Evolutionary conservation across 2,329 filamentous ascomycete genomes (phyloP).

Genomic region (Talaromyces islandicus): DNA sequence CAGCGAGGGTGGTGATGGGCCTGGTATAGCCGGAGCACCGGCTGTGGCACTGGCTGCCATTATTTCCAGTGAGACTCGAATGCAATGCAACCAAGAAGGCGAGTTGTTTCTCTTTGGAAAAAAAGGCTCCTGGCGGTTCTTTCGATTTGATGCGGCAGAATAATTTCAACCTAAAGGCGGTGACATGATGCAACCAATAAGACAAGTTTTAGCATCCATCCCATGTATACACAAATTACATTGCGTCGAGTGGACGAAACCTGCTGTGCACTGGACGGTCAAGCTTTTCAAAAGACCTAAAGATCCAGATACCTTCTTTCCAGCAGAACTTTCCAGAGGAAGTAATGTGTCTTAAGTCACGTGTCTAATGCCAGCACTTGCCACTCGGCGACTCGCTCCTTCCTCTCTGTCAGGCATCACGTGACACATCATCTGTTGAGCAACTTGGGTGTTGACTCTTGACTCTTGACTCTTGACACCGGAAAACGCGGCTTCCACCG

Average conservation of each 20-base stretch:
- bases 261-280: not conserved
- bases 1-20: constrained; percentile 33
- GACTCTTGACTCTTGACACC: no score
- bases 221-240: not conserved
- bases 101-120: not conserved
- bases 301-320: not conserved
- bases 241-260: not conserved
- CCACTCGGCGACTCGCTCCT: not conserved
- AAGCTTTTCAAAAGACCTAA: not conserved
- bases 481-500: not conserved
- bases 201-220: not conserved
- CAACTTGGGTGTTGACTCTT: no score
- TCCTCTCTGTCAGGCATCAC: not conserved
- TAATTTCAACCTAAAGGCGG: constrained; percentile 16
- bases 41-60: constrained; percentile 19
- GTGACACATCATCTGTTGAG: not conserved
- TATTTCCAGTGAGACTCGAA: not conserved
- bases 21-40: constrained; percentile 9
- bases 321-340: not conserved
- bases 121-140: not conserved
- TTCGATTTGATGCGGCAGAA: constrained; percentile 8
- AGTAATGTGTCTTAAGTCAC: not conserved
- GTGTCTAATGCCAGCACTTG: not conserved
- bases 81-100: not conserved
- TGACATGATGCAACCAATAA: not conserved